Base-by-base conservation (phyloP, 1,284 basidiomycete genomes). In the Somion occarium region DNA sequence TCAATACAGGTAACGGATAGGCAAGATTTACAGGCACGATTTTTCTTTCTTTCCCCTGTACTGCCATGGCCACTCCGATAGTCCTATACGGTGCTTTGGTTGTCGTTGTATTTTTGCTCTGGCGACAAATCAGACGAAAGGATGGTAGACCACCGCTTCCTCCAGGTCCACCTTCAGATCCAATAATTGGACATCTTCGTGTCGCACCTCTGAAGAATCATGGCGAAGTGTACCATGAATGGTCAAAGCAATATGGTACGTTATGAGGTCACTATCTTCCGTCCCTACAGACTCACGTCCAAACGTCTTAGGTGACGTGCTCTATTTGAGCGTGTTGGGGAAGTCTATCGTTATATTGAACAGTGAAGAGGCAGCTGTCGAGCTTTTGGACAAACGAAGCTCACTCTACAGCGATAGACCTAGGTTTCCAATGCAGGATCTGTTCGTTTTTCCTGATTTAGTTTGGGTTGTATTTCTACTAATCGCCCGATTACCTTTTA, bases 271-370 rank as follows among this genome's bases (percentile, higher is more conserved):
- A 9, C 13, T 19, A 9, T 22, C 13, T 41, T 41, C 39, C 39
- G 18, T 41, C 20, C 39, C 20, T 18, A 41, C 39, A 9, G 15
- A 41, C 20, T 41, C 5, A 41, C 18, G 20, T 41, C 15, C 7
- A 13, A 12, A 18, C 7, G 9, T 34, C 37, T 12, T 47, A 57
- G 57, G 56, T 11, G 57, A 58, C 27, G 27, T 60, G n/a, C 39
- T 60, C 7, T 44, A 50, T 49, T 34, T 54, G 27, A 44, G 23
- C 11, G 38, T 44, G 9, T 39, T 58, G 13, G 51, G 56, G 2
- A 50, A 51, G 27, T 51, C 37, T 42, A 48, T 55, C 4, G 45
- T 60, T 27, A 49, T 60, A 15, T 43, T 60, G n/a, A 54, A 53
- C 42, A 53, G 52, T 2, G 42, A 38, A 12, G 19, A 42, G 37